Evolutionary conservation across 2,329 filamentous ascomycete species (phyloP), one percentile per base, ranked within the genome.

Genomic region (Xylariaceae sp.): DNA sequence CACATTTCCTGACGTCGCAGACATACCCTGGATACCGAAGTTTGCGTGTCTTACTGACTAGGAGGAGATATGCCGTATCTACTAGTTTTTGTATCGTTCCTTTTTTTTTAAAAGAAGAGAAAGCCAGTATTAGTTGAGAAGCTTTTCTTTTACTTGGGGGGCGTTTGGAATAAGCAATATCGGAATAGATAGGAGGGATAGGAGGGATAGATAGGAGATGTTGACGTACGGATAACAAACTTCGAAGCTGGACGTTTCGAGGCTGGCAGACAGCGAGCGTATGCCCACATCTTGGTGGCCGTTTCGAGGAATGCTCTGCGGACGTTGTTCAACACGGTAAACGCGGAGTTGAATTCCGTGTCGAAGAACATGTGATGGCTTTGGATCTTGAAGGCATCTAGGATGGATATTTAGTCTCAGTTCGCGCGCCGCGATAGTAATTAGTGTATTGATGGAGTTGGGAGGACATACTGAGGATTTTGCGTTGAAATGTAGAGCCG

Each of bases 331-430:
- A 92, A 75, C 9, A 94, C 87, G 0, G 85, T 88, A 3, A 68
- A 62, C 6, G 80, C 68, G 3, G 84, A 81, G 72, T 97, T 97
- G 74, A 92, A 85, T 3, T 77, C 72, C 3, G 88, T 88, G 69
- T 95, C 90, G 64, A 89, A 86, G 68, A 90, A 88, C 84, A 95
- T 91, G 48, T 83, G 76, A 64, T 94, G 88, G 50, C 91, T 85
- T 68, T 95, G 89, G 50, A 94, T 84, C 69, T 91, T 91, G 75
- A 97, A 90, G 3, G 84, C 73, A 64, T 79, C 79, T 83, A 49
- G 19, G 35, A 53, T 46, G 11, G 8, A 53, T 39, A 30, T 50
- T 62, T 53, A 56, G 39, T 39, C 9, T 31, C 37, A 8, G 26
- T 32, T 7, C 1, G 32, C 1, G 19, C 19, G 19, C 19, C 19